Percentiles rank a stretch among this genome's conserved stretches.
These are phyloP conservation scores for Coemansia sp. DNA, from an alignment of 192 early-diverging fungal species.

Conservation along the genomic window DNA sequence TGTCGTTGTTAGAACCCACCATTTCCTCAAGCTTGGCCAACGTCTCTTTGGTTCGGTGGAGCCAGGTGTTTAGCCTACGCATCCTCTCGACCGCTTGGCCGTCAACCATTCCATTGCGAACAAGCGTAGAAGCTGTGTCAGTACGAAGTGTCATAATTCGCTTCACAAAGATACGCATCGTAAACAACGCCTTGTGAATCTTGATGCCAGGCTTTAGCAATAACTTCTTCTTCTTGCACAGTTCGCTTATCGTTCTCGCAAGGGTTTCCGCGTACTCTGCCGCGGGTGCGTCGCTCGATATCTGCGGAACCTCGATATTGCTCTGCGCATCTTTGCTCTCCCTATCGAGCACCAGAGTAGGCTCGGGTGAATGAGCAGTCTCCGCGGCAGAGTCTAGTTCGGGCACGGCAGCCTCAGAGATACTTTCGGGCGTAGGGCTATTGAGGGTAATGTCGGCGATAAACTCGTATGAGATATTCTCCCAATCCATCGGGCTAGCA, in stretches of 20 bases:
- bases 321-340: neutral
- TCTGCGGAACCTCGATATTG: neutral
- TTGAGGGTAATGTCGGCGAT: neutral
- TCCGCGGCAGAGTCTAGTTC: neutral
- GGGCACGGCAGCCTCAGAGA: neutral
- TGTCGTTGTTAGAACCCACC: neutral
- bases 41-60: neutral
- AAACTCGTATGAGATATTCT: neutral
- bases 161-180: neutral
- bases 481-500: neutral
- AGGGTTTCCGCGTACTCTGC: neutral
- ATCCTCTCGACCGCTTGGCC: neutral
- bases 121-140: neutral
- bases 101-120: neutral
- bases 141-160: neutral
- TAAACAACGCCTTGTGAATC: neutral
- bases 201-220: conserved; percentile 1
- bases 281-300: neutral
- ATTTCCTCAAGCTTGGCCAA: neutral
- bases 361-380: neutral
- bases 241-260: neutral
- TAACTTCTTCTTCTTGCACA: neutral
- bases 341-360: neutral
- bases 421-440: neutral
- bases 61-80: neutral